phyloP scores from a whole-genome alignment of 192 early-diverging fungal genomes.

The Podila epicladia region DNA sequence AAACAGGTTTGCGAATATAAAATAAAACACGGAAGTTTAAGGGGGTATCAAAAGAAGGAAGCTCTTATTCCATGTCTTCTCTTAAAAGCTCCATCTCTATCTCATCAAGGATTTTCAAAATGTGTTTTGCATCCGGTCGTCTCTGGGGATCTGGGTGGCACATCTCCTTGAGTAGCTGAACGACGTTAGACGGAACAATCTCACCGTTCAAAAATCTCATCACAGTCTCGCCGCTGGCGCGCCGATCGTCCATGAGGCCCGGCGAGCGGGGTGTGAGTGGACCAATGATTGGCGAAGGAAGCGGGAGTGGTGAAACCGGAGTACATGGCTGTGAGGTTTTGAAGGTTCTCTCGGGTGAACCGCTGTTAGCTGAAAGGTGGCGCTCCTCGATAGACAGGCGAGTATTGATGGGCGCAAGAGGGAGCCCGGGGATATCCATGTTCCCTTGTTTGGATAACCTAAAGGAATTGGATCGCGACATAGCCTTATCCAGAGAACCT shows the following conservation, averaged over 20 bases:
- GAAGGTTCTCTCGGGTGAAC: not conserved
- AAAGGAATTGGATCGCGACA: not conserved
- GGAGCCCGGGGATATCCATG: not conserved
- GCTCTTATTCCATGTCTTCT: no score
- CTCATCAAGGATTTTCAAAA: conserved; percentile 11
- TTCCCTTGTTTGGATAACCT: not conserved
- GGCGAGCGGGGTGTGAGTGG: conserved; percentile 15
- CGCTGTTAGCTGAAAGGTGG: not conserved
- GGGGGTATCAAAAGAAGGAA: no score
- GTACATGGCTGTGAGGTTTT: conserved; percentile 12
- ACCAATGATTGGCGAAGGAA: conserved; percentile 35
- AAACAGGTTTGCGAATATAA: conserved; percentile 26
- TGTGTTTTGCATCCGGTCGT: conserved; percentile 26
- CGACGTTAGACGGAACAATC: conserved; percentile 19
- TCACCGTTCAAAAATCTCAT: conserved; percentile 52
- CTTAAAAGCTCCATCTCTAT: conserved; percentile 10
- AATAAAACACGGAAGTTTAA: not conserved
- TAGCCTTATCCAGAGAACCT: not conserved
- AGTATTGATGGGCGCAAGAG: conserved; percentile 41
- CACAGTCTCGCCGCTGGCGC: conserved; percentile 34
- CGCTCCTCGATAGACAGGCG: conserved; percentile 11
- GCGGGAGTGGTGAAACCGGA: conserved; percentile 31
- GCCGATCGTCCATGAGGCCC: conserved; percentile 20
- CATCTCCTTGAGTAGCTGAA: conserved; percentile 44
- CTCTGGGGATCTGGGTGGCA: conserved; percentile 24